Percentiles rank a stretch among this genome's conserved stretches.
phyloP scores from a whole-genome alignment of 1,139 yeast species.

The Yamadazyma sp. region DNA sequence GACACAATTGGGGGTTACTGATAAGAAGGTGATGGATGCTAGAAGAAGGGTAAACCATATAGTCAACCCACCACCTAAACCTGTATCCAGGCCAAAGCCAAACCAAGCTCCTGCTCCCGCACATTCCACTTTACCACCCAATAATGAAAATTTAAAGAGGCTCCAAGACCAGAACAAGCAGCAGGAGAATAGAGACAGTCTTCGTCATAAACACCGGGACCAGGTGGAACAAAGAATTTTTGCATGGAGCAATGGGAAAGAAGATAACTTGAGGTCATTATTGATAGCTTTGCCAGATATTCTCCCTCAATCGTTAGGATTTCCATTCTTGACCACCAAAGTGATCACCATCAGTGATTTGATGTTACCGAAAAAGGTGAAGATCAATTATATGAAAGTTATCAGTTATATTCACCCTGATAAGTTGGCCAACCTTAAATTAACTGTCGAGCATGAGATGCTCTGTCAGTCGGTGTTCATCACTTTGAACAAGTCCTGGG shows the following conservation, averaged over 20 bases:
- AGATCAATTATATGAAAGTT: constrained; percentile 86
- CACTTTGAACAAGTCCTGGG: constrained; percentile 88
- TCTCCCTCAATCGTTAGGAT: constrained; percentile 62
- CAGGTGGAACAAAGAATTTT: constrained; percentile 53
- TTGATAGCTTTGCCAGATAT: constrained; percentile 65
- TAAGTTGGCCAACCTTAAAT: constrained; percentile 50
- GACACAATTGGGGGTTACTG: constrained; percentile 60
- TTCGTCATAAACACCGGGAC: constrained; percentile 61
- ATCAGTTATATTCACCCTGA: constrained; percentile 95
- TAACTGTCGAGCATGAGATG: constrained; percentile 70
- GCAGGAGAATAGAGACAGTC: constrained; percentile 53
- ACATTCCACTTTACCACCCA: too few relatives aligned
- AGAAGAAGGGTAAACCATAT: constrained; percentile 74
- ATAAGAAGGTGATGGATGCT: constrained; percentile 72
- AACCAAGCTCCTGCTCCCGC: too few relatives aligned
- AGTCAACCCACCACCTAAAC: constrained; percentile 47
- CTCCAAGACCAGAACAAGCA: constrained; percentile 47
- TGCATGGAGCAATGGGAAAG: constrained; percentile 73
- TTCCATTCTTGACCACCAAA: constrained; percentile 40
- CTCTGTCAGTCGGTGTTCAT: constrained; percentile 87
- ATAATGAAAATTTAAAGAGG: constrained; percentile 17
- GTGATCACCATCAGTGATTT: constrained; percentile 62
- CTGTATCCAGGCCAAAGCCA: constrained; percentile 18
- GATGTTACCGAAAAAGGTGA: constrained; percentile 89
- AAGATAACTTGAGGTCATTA: constrained; percentile 73